A percentile compares a stretch with the other conserved stretches of the same genome.
These are phyloP conservation scores for Letharia lupina DNA, from an alignment of 495 filamentous ascomycete species.

Conservation along the genomic window DNA sequence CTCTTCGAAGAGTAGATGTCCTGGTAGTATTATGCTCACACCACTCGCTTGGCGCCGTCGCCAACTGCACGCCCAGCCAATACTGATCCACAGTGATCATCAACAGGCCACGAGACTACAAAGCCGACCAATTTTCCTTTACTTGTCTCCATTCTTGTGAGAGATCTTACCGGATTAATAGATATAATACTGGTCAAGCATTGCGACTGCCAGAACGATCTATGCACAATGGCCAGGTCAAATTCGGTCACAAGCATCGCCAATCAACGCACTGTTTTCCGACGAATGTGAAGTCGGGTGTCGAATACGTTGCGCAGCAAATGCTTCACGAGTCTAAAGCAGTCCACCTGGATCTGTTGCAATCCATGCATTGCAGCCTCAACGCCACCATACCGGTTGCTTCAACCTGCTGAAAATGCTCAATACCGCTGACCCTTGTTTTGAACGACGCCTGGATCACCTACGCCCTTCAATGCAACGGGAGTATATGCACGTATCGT, in stretches of 20 bases:
- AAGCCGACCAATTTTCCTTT: neutral
- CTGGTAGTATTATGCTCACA: neutral
- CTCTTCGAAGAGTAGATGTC: neutral
- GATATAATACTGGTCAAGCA: neutral
- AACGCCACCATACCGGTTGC: neutral
- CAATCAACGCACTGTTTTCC: neutral
- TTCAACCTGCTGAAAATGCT: neutral
- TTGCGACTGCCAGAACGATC: neutral
- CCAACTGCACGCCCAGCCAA: neutral
- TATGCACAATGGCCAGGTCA: neutral
- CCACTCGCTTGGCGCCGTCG: neutral
- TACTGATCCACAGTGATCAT: neutral
- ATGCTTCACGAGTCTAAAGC: neutral
- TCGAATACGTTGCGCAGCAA: neutral
- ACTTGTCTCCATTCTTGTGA: neutral
- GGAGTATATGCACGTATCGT: neutral
- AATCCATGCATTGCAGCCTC: conserved; percentile 3
- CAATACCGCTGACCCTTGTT: neutral
- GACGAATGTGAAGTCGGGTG: neutral
- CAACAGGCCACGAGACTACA: neutral
- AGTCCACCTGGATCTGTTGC: neutral
- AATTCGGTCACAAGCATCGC: neutral
- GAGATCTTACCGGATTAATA: neutral
- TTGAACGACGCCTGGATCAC: neutral
- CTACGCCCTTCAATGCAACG: neutral